These are phyloP conservation scores for Laetiporus sulphureus DNA, from an alignment of 1,284 basidiomycete genomes.

Conservation along the genomic window DNA sequence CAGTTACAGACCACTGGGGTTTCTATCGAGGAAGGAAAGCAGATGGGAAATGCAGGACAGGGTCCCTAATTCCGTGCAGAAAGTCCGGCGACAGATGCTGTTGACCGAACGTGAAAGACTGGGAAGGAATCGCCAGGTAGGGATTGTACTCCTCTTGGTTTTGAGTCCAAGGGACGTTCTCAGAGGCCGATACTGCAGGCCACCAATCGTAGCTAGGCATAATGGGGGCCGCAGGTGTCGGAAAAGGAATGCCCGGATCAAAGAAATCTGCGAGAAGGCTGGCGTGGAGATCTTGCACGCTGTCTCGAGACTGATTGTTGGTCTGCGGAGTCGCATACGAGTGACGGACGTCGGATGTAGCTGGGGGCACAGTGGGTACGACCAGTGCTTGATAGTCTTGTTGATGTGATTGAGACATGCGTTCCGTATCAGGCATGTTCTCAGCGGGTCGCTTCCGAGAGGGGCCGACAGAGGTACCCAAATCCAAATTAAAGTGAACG, in stretches of 20 bases:
- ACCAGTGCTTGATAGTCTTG: too few species aligned
- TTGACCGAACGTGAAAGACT: conserved; percentile 15
- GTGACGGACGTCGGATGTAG: too few species aligned
- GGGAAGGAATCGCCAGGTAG: conserved; percentile 9
- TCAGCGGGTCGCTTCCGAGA: conserved; percentile 7
- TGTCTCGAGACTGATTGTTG: too few species aligned
- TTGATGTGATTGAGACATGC: too few species aligned
- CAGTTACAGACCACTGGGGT: too few species aligned
- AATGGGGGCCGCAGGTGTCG: neutral
- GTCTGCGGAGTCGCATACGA: too few species aligned
- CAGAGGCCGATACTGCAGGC: neutral
- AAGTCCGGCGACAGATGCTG: conserved; percentile 17
- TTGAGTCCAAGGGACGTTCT: neutral
- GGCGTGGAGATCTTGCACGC: too few species aligned
- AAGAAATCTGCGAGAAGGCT: too few species aligned
- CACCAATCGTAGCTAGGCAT: conserved; percentile 8
- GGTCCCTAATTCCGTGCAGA: conserved; percentile 17
- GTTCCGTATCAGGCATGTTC: neutral
- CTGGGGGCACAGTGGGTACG: too few species aligned
- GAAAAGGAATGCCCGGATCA: neutral
- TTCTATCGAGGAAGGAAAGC: conserved; percentile 2
- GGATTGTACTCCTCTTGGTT: neutral
- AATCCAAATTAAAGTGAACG: conserved; percentile 40
- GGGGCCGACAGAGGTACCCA: neutral
- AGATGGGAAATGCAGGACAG: conserved; percentile 18